Evolutionary conservation across 306 rosid genomes (phyloP).

Genomic region (Prunus fruticosa): DNA sequence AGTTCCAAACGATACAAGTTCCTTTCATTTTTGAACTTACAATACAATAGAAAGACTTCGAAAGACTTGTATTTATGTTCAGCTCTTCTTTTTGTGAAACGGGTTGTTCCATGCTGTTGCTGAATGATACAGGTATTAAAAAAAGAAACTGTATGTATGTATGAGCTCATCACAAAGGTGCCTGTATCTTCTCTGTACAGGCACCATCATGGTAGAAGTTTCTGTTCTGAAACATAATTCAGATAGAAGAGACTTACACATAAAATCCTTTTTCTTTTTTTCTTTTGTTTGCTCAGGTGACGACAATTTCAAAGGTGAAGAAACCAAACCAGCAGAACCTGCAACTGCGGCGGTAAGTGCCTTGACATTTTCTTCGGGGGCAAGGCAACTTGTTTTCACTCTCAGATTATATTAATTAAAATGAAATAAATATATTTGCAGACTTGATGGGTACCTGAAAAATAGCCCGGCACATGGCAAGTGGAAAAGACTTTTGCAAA

Average conservation of each 20-base stretch:
- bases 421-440: conserved; percentile 25
- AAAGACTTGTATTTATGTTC: background rate
- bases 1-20: background rate
- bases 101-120: background rate
- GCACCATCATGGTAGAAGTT: background rate
- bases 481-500: conserved; percentile 31
- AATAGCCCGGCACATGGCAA: conserved; percentile 28
- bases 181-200: background rate
- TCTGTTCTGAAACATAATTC: background rate
- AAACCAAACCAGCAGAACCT: conserved; percentile 66
- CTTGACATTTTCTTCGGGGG: background rate
- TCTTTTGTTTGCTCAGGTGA: conserved; percentile 54
- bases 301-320: conserved; percentile 68
- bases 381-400: background rate
- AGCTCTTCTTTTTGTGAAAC: background rate
- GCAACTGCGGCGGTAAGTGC: conserved; percentile 34
- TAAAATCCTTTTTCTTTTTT: background rate
- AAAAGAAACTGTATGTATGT: background rate
- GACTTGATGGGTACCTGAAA: conserved; percentile 41
- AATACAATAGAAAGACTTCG: background rate
- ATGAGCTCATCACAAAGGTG: background rate
- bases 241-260: conserved; percentile 2
- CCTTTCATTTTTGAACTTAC: background rate
- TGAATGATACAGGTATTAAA: background rate
- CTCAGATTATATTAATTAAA: background rate